phyloP scores from a whole-genome alignment of 2,329 filamentous ascomycete genomes.

The Geosmithia putterillii region DNA sequence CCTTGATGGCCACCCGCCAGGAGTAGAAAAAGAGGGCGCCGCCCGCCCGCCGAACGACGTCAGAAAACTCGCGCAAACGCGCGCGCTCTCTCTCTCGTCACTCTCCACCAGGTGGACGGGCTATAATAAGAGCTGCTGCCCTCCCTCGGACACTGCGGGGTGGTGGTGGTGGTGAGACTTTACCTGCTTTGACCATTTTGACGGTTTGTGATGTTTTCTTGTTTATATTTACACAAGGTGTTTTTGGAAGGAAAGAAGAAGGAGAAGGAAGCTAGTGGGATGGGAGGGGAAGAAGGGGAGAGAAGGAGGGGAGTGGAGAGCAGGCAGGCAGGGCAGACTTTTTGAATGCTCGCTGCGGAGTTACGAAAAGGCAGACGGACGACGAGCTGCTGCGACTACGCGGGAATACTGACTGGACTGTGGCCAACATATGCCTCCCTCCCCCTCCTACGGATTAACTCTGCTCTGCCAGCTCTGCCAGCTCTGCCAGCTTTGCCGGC shows the following conservation, averaged over 20 bases:
- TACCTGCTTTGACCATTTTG: constrained; percentile 99
- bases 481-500: background rate
- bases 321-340: constrained; percentile 2
- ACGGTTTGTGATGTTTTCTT: constrained; percentile 20
- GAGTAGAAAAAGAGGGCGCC: background rate
- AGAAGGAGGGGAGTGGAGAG: background rate
- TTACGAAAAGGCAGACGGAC: constrained; percentile 1
- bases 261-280: background rate
- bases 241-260: background rate
- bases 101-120: background rate
- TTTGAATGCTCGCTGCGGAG: constrained; percentile 2
- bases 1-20: too few species aligned
- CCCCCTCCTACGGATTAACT: too few species aligned
- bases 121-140: constrained; percentile 7
- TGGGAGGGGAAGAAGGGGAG: background rate
- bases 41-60: constrained; percentile 5
- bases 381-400: too few species aligned
- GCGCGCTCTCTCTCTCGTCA: constrained; percentile 22
- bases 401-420: too few species aligned
- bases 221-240: background rate
- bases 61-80: constrained; percentile 48
- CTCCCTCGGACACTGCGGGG: constrained; percentile 5
- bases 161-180: constrained; percentile 21
- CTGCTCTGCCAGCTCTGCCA: too few species aligned
- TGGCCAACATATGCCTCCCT: too few species aligned